Percentiles rank a stretch among this genome's conserved stretches.
These are phyloP conservation scores for Melocanna baccifera DNA, from an alignment of 176 grass and related monocot species.

Conservation along the genomic window DNA sequence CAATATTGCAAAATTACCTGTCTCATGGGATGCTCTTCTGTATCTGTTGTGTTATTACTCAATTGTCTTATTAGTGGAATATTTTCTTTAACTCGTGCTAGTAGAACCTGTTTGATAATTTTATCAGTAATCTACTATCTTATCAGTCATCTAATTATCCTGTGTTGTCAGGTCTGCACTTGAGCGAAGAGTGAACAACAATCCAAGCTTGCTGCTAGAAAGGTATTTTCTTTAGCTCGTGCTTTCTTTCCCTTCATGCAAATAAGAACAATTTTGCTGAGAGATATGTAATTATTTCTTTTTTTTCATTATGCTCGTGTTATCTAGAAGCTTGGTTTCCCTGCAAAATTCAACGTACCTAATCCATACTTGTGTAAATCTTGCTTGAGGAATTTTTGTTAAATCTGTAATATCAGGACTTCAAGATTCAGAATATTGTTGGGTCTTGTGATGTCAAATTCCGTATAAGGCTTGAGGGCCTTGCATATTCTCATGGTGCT, in stretches of 20 bases:
- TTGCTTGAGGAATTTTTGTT: neutral
- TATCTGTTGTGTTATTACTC: no score
- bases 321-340: conserved; percentile 74
- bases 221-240: conserved; percentile 21
- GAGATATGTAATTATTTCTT: neutral
- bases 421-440: conserved; percentile 76
- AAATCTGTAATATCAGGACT: conserved; percentile 38
- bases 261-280: neutral
- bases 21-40: no score
- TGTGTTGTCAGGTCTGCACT: conserved; percentile 57
- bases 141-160: neutral
- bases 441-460: conserved; percentile 80
- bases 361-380: neutral
- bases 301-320: conserved; percentile 65
- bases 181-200: conserved; percentile 71
- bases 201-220: conserved; percentile 68
- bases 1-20: no score
- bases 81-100: neutral
- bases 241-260: neutral
- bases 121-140: neutral
- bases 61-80: no score
- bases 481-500: conserved; percentile 72
- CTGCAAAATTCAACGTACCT: conserved; percentile 72
- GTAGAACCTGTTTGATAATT: neutral
- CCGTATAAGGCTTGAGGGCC: conserved; percentile 65